A percentile compares a stretch with the other conserved stretches of the same genome.
These are phyloP conservation scores for Curvularia hawaiiensis DNA, from an alignment of 2,329 filamentous ascomycete genomes.

Conservation along the genomic window DNA sequence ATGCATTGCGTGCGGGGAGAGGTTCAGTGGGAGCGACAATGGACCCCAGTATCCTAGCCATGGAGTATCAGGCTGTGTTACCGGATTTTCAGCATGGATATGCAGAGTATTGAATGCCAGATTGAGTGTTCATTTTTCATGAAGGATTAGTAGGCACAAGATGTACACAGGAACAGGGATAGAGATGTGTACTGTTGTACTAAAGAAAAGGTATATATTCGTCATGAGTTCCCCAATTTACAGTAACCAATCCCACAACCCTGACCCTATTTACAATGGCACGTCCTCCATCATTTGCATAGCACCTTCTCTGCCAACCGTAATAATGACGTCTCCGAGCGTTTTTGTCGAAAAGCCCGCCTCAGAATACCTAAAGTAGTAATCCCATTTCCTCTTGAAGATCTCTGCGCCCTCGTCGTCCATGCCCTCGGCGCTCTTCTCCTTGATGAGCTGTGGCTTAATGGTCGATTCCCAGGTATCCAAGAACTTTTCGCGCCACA, in stretches of 20 bases:
- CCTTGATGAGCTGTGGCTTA: conserved; percentile 61
- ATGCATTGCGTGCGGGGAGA: not conserved
- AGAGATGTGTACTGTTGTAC: not conserved
- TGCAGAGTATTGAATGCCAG: not conserved
- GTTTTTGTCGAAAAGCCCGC: conserved; percentile 75
- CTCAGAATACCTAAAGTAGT: conserved; percentile 78
- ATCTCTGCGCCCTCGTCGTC: conserved; percentile 68
- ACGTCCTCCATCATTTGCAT: conserved; percentile 73
- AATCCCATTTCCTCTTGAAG: conserved; percentile 76
- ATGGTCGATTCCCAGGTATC: conserved; percentile 66
- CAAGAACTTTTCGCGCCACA: conserved; percentile 72
- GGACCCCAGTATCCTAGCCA: conserved; percentile 28
- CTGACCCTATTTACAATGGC: conserved; percentile 55
- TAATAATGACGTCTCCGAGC: conserved; percentile 74
- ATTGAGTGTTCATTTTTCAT: not conserved
- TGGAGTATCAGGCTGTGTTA: conserved; percentile 33
- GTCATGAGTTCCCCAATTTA: not conserved
- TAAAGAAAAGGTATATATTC: not conserved
- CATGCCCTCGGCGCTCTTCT: conserved; percentile 65
- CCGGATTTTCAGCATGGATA: conserved; percentile 30
- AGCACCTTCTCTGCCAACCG: conserved; percentile 68
- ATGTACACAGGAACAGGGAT: not conserved
- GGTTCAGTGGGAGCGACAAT: not conserved
- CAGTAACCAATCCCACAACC: not conserved
- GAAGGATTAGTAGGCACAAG: not conserved